Conservation (phyloP, 2,329 filamentous ascomycete species). For the Ceratocystis cacaofunesta region DNA sequence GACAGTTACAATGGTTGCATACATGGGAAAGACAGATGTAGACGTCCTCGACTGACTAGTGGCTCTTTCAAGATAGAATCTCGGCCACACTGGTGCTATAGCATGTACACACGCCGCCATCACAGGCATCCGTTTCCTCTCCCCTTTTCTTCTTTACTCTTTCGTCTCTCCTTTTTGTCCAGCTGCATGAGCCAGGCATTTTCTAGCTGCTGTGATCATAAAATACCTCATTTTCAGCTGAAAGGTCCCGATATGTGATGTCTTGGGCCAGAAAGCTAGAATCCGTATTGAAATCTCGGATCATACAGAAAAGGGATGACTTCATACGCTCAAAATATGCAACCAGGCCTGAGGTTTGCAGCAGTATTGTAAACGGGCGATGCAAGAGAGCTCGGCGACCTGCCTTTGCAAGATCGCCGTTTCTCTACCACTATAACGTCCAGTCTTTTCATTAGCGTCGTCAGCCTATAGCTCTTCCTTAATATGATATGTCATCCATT, state of each 20-base stretch:
- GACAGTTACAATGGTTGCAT: not conserved
- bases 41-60: not conserved
- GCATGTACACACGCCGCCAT: not conserved
- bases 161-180: not conserved
- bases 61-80: too few species aligned
- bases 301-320: not conserved
- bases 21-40: not conserved
- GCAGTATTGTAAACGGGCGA: not conserved
- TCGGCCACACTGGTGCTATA: not conserved
- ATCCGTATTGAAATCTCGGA: not conserved
- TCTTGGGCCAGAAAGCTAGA: not conserved
- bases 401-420: too few species aligned
- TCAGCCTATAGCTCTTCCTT: too few species aligned
- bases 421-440: too few species aligned
- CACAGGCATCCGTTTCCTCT: not conserved
- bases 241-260: not conserved
- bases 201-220: not conserved
- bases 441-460: too few species aligned
- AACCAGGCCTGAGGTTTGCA: not conserved
- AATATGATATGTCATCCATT: not conserved
- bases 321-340: not conserved
- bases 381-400: too few species aligned
- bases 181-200: not conserved
- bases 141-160: not conserved
- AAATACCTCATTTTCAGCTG: not conserved